These are phyloP conservation scores for Ormosia semicastrata DNA, from an alignment of 306 rosid species.

Conservation along the genomic window DNA sequence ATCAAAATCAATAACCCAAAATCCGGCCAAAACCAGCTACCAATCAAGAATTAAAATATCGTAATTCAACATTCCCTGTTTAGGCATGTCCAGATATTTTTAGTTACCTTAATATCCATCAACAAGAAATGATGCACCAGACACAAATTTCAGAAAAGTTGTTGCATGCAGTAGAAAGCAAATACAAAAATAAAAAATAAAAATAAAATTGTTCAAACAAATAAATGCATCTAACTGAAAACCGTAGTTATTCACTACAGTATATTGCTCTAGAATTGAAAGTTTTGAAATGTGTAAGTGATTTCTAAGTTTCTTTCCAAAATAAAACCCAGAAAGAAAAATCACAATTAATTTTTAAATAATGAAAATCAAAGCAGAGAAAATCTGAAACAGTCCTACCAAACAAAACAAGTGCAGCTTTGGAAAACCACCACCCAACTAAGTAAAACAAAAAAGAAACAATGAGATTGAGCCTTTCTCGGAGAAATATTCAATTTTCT, in stretches of 20 bases:
- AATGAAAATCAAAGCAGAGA: neutral
- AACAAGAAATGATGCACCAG: neutral
- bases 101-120: conserved; percentile 18
- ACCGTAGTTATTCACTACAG: neutral
- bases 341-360: neutral
- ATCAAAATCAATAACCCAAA: conserved; percentile 21
- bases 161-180: conserved; percentile 13
- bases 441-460: neutral
- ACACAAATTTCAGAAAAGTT: neutral
- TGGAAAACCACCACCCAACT: neutral
- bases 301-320: neutral
- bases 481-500: neutral
- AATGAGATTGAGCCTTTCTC: neutral
- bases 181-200: neutral
- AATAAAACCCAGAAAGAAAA: neutral
- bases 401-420: neutral
- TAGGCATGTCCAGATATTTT: conserved; percentile 5
- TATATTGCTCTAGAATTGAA: neutral
- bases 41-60: conserved; percentile 57
- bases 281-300: neutral
- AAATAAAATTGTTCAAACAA: neutral
- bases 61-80: conserved; percentile 56
- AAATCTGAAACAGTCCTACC: neutral
- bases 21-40: conserved; percentile 50
- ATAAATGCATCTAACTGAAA: conserved; percentile 24